A percentile compares a stretch with the other conserved stretches of the same genome.
phyloP scores from a whole-genome alignment of 2,329 filamentous ascomycete genomes.

The Acephala macrosclerotiorum region DNA sequence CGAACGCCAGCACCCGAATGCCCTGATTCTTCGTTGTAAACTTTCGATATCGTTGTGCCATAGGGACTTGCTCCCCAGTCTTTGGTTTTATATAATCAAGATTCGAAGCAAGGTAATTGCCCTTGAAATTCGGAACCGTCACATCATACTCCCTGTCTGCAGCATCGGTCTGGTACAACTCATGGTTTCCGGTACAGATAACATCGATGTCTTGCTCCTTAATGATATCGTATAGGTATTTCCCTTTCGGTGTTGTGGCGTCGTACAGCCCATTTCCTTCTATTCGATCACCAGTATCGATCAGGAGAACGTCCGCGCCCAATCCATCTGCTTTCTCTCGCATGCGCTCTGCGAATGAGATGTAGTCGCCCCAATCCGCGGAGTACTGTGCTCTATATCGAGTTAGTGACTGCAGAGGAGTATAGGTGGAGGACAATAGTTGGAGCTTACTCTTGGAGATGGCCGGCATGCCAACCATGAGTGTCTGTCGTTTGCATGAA shows the following conservation, averaged over 20 bases:
- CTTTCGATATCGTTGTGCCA: conserved; percentile 84
- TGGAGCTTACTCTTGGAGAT: conserved; percentile 79
- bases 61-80: conserved; percentile 74
- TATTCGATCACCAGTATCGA: conserved; percentile 93
- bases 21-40: conserved; percentile 92
- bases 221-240: conserved; percentile 88
- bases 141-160: conserved; percentile 79
- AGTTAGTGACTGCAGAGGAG: background rate
- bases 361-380: conserved; percentile 97
- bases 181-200: conserved; percentile 90
- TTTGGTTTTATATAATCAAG: conserved; percentile 83
- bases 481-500: conserved; percentile 97
- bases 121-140: conserved; percentile 83
- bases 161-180: conserved; percentile 84
- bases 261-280: conserved; percentile 97
- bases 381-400: conserved; percentile 79
- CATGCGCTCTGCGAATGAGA: conserved; percentile 89
- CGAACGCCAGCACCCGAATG: conserved; percentile 85
- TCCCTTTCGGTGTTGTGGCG: conserved; percentile 84
- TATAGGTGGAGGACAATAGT: background rate
- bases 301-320: conserved; percentile 85
- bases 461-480: conserved; percentile 94
- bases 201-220: conserved; percentile 84
- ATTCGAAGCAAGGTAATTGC: conserved; percentile 88
- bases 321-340: conserved; percentile 77